Base-by-base conservation (phyloP, 1,284 basidiomycete species). In the Ceratobasidium sp. region DNA sequence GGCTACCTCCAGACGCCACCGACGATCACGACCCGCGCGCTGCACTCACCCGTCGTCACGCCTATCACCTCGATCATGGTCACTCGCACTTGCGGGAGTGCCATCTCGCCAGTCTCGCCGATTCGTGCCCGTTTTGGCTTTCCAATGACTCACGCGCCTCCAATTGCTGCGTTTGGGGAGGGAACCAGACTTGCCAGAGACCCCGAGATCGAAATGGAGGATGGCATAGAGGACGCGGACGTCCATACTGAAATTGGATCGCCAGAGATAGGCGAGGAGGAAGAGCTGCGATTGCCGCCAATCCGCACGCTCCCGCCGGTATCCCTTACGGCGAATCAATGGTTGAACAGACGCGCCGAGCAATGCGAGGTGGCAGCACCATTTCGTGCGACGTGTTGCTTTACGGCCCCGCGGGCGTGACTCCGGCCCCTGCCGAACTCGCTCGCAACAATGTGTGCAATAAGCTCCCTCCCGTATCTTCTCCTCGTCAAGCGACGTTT, bases 351-450 rank as follows among this genome's bases (percentile, higher is more conserved):
- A n/a, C n/a, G n/a, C n/a, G n/a, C n/a, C 65, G 44, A 7, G 65
- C 69, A 16, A 59, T 59, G 52, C 38, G 55, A 23, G 20, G 38
- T 8, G 54, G 69, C 3, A 14, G 35, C 35, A 38, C 46, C 27
- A 52, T 52, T 20, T 60, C 57, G 7, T 55, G 57, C 33, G 55
- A 71, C 20, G 52, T 71, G 2, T 23, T 59, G 3, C 54, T 71
- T 10, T 71, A 71, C n/a, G 55, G 55, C 18, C 16, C 69, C 33
- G 69, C 54, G 14, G 54, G 69, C 35, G 69, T 71, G 46, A 71
- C 69, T 30, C 54, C 69, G 8, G 69, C 69, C 1, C 69, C 54
- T 8, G 69, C 69, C 38, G 69, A 71, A 33, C 69, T 70, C 54
- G 50, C 50, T 23, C 68, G 68, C n/a, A 54, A 70, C 33, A 70